Evolutionary conservation across 805 yeast species (phyloP), one percentile per base, ranked within the genome.

Genomic region (Yarrowia phangngaensis): DNA sequence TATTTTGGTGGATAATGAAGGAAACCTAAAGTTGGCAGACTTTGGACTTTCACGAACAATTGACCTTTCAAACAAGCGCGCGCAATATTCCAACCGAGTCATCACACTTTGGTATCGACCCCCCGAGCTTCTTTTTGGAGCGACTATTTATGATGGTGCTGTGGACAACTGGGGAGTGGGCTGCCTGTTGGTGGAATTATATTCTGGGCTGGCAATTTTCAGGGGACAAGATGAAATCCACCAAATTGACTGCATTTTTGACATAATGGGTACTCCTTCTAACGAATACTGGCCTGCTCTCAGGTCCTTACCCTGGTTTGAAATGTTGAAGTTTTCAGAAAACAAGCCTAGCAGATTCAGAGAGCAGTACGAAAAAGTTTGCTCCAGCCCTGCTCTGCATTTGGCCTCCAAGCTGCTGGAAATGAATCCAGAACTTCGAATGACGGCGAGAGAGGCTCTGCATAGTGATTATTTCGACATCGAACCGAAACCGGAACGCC

Each of bases 131-230:
- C 68, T 92, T 28, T 65, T 92, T 51, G 98, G 98, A 1, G 80
- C 95, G 0, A 89, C 97, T 0, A 81, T 80, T 52, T 92, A 92
- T 65, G 92, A 89, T 0, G 68, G 87, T 30, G 95, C 85, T 58
- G 92, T 92, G 8, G 98, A 92, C 61, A 80, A 87, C 56, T 92
- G 98, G 98, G 96, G 97, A 0, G 80, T 87, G 53, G 98, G 98
- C 2, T 92, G 97, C 67, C 70, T 92, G 19, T 68, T 92, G 52
- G 74, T 87, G 20, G 97, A 92, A 63, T 64, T 92, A 28, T 87
- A 85, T 60, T 75, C 81, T 1, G 76, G 80, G 55, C 67, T 68
- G 23, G 95, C 97, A 0, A 69, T 82, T 1, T 92, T 92, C 63
- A 94, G 82, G 63, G 97, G 96, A 1, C 72, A 74, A 16, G 95